phyloP scores from a whole-genome alignment of 2,329 filamentous ascomycete species.

The Plectosphaerella cucumerina region DNA sequence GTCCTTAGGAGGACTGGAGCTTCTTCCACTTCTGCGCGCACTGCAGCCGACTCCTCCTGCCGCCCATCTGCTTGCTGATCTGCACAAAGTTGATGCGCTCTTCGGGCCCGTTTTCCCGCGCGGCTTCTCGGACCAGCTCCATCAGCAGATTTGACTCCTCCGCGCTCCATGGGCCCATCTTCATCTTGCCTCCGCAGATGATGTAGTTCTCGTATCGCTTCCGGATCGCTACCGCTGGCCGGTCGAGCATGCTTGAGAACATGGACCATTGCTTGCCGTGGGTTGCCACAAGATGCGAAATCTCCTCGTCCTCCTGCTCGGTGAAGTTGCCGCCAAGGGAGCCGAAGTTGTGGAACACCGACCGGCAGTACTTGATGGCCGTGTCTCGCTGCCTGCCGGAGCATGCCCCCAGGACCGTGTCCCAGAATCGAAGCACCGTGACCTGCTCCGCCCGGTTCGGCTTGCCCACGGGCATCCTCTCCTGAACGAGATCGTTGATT shows the following conservation, averaged over 20 bases:
- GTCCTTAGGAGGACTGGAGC: neutral
- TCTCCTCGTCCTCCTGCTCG: constrained; percentile 50
- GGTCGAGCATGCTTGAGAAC: constrained; percentile 59
- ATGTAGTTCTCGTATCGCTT: constrained; percentile 69
- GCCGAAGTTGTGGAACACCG: constrained; percentile 62
- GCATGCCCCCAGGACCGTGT: constrained; percentile 38
- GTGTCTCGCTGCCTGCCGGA: constrained; percentile 48
- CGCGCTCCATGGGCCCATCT: constrained; percentile 51
- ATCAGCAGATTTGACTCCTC: constrained; percentile 49
- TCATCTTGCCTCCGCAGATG: constrained; percentile 49
- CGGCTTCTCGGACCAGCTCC: constrained; percentile 46
- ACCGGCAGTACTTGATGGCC: constrained; percentile 52
- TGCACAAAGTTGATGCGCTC: constrained; percentile 60
- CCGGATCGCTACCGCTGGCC: constrained; percentile 61
- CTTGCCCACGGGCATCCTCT: constrained; percentile 24
- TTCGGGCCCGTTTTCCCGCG: constrained; percentile 34
- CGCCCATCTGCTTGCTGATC: constrained; percentile 59
- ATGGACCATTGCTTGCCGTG: constrained; percentile 55
- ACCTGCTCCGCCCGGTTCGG: too few species aligned
- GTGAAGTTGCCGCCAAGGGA: constrained; percentile 56
- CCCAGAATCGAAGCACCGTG: constrained; percentile 42
- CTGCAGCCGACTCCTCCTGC: constrained; percentile 60
- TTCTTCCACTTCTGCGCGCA: constrained; percentile 64
- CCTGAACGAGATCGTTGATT: constrained; percentile 43
- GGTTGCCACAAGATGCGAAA: constrained; percentile 41